Percentiles rank a stretch among this genome's conserved stretches.
Conservation (phyloP, 352 stramenopile genomes). For the Globisporangium barbulae region DNA sequence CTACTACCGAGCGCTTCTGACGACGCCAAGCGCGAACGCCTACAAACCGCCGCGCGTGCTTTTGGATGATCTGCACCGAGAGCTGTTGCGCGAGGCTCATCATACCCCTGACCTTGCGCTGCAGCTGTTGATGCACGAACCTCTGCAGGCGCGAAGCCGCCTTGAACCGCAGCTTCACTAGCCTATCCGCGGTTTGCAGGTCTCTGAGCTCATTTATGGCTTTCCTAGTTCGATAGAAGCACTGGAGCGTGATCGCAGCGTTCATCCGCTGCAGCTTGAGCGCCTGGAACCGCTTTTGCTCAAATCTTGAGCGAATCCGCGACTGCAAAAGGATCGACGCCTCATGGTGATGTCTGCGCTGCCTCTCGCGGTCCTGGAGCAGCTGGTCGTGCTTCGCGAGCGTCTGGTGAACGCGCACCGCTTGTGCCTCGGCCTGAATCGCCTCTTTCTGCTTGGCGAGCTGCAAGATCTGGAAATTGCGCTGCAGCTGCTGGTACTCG, state of each 20-base stretch:
- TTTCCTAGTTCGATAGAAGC: constrained; percentile 21
- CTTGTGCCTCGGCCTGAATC: constrained; percentile 38
- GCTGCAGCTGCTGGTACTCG: constrained; percentile 36
- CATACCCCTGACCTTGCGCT: constrained; percentile 34
- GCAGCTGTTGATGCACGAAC: constrained; percentile 37
- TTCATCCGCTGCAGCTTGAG: constrained; percentile 39
- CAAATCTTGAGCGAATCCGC: constrained; percentile 43
- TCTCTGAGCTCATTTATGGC: constrained; percentile 17
- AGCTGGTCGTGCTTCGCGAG: constrained; percentile 37
- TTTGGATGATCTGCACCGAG: constrained; percentile 50
- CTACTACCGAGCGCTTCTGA: constrained; percentile 15
- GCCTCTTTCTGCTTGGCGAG: constrained; percentile 38
- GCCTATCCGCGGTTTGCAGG: constrained; percentile 20
- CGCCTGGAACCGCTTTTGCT: constrained; percentile 63
- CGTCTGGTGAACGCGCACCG: constrained; percentile 36
- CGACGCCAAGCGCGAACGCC: constrained; percentile 5
- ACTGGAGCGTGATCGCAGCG: constrained; percentile 43
- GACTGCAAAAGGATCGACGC: constrained; percentile 66
- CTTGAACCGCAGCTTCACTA: neutral
- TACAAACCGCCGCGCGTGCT: constrained; percentile 34
- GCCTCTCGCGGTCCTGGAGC: constrained; percentile 32
- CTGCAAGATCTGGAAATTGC: constrained; percentile 19
- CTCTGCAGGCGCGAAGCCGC: constrained; percentile 31
- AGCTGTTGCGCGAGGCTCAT: constrained; percentile 30
- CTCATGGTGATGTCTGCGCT: constrained; percentile 30